These are phyloP conservation scores for Spathaspora sp. DNA, from an alignment of 805 yeast genomes.

Conservation along the genomic window DNA sequence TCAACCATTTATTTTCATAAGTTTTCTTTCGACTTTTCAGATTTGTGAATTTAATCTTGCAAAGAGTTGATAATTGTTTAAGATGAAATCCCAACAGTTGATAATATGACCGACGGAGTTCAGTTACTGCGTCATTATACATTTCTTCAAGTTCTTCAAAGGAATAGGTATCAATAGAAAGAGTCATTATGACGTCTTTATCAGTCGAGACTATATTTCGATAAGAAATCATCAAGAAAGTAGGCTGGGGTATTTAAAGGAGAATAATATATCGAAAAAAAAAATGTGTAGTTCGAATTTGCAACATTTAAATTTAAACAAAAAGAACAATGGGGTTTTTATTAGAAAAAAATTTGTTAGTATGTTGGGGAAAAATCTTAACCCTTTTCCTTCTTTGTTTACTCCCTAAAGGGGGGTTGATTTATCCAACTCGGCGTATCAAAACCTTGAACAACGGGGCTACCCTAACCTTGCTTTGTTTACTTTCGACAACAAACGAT, in stretches of 20 bases:
- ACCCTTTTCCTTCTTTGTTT: no score
- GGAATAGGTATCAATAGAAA: constrained; percentile 1
- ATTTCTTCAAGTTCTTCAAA: constrained; percentile 1
- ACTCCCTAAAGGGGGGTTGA: no score
- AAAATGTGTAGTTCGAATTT: neutral
- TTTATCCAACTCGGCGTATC: no score
- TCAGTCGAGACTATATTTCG: no score
- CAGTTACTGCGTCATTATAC: constrained; percentile 1
- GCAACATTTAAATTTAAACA: neutral
- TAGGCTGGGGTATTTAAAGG: no score
- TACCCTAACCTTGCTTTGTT: no score
- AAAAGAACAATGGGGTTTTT: neutral
- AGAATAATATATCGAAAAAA: no score
- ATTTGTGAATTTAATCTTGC: constrained; percentile 1
- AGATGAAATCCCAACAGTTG: neutral
- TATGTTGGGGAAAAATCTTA: neutral
- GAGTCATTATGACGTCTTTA: neutral
- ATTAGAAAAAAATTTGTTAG: neutral
- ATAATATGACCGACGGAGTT: constrained; percentile 1
- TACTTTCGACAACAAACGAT: no score
- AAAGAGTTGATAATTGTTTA: neutral
- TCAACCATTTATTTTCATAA: constrained; percentile 1
- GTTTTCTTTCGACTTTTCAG: neutral
- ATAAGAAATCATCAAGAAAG: neutral
- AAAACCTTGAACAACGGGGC: no score